Base-by-base conservation (phyloP, 2,329 filamentous ascomycete genomes). In the Fusarium begoniae region DNA sequence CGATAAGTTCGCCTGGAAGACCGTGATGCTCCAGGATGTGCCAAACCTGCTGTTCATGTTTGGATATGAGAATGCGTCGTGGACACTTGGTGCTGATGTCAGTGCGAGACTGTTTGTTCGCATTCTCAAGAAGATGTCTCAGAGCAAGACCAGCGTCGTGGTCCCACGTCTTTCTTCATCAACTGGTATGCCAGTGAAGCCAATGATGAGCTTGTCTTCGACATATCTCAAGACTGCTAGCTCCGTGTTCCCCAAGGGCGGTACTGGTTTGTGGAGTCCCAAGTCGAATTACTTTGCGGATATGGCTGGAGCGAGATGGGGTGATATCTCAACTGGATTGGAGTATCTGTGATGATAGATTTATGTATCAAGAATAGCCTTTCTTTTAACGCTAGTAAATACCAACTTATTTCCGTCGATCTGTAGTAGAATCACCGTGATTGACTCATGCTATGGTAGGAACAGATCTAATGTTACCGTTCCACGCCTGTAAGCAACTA, bases 11-110 rank as follows among this genome's bases (percentile, higher is more conserved):
- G 79, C 87, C 3, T 93, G 90, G 91, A 88, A 88, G 74, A 83
- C 85, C 12, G 81, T 85, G 51, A 91, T 93, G 90, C 78, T 93
- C 2, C 85, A 91, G 70, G 88, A 88, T 53, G 80, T 92, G 5
- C 91, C 91, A 3, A 93, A 93, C 77, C 66, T 89, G 12, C 81
- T 87, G 28, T 85, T 90, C 75, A 84, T 90, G 20, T 83, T 90
- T 17, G 91, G 91, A 8, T 93, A 92, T 79, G 85, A 86, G 35
- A 87, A 90, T 45, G 86, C 86, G 0, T 86, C 87, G 0, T 93
- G 91, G 90, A 92, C 90, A 0, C 82, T 91, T 0, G 90, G 89
- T 3, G 86, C 87, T 0, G 90, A 93, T 66, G 85, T 84, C 2
- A 87, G 87, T 4, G 84, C 85, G 0, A 82, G 82, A 32, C 82